Conservation (phyloP, 2,329 filamentous ascomycete species). For the Catunica adiposa region DNA sequence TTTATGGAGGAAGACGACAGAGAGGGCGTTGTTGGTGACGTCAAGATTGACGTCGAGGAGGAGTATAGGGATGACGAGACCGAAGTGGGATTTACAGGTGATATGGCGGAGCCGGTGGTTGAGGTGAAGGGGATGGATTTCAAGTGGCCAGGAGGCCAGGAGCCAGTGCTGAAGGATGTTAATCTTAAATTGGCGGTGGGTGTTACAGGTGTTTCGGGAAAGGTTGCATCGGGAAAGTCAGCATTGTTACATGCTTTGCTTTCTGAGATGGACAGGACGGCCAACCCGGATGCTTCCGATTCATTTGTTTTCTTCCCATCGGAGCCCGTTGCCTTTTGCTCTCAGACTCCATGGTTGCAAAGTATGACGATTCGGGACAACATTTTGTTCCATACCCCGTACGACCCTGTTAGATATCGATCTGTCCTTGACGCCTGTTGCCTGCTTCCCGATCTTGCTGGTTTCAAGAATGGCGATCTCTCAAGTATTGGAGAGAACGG, state of each 20-base stretch:
- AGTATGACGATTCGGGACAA: conserved; percentile 50
- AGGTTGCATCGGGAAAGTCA: conserved; percentile 45
- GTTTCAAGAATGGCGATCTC: conserved; percentile 39
- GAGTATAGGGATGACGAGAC: conserved; percentile 19
- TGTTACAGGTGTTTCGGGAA: conserved; percentile 40
- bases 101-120: conserved; percentile 17
- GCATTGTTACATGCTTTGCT: conserved; percentile 42
- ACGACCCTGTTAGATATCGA: conserved; percentile 38
- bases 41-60: background rate
- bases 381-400: conserved; percentile 43
- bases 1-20: conserved; percentile 82
- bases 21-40: conserved; percentile 23
- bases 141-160: conserved; percentile 51
- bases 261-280: conserved; percentile 49
- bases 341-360: conserved; percentile 49
- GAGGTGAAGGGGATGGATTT: conserved; percentile 52
- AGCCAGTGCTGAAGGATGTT: conserved; percentile 23
- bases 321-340: conserved; percentile 37
- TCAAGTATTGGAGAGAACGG: conserved; percentile 46
- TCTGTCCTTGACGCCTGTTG: conserved; percentile 45
- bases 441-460: conserved; percentile 36
- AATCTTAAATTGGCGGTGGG: conserved; percentile 29
- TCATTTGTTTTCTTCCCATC: conserved; percentile 25
- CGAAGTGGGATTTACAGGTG: conserved; percentile 20
- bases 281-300: conserved; percentile 23